A percentile compares a stretch with the other conserved stretches of the same genome.
These are phyloP conservation scores for Lichtheimia ramosa DNA, from an alignment of 371 early-diverging fungal genomes.

Conservation along the genomic window DNA sequence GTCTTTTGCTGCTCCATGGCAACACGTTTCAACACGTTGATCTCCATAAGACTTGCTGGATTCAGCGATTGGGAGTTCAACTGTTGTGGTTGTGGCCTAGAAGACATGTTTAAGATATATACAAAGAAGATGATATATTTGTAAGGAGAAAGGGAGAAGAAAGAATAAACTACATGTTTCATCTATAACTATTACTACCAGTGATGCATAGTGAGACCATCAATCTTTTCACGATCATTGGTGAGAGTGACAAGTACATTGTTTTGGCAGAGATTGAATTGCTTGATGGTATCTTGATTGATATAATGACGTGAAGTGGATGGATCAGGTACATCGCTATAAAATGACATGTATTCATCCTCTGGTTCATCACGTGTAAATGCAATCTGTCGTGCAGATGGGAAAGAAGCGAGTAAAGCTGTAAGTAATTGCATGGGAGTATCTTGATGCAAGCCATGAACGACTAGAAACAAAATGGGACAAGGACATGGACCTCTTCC, in stretches of 20 bases:
- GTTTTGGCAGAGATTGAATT: conserved; percentile 16
- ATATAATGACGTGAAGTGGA: conserved; percentile 1
- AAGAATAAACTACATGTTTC: no score
- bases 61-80: conserved; percentile 13
- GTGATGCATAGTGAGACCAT: conserved; percentile 17
- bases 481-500: background rate
- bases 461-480: conserved; percentile 10
- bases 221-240: conserved; percentile 19
- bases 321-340: conserved; percentile 3
- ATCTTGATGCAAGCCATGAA: conserved; percentile 18
- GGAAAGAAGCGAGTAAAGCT: conserved; percentile 12
- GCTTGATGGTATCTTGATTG: conserved; percentile 9
- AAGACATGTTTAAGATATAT: background rate
- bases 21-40: conserved; percentile 29
- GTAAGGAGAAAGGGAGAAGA: no score
- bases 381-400: conserved; percentile 11
- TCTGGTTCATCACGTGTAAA: conserved; percentile 20
- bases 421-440: conserved; percentile 19
- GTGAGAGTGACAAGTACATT: conserved; percentile 12
- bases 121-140: background rate
- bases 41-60: conserved; percentile 29
- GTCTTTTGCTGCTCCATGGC: conserved; percentile 17
- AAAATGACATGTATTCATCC: conserved; percentile 11
- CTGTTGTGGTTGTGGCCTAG: conserved; percentile 4
- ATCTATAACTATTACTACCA: conserved; percentile 12